Conservation (phyloP, 2,329 filamentous ascomycete species). For the Xylariaceae sp. region DNA sequence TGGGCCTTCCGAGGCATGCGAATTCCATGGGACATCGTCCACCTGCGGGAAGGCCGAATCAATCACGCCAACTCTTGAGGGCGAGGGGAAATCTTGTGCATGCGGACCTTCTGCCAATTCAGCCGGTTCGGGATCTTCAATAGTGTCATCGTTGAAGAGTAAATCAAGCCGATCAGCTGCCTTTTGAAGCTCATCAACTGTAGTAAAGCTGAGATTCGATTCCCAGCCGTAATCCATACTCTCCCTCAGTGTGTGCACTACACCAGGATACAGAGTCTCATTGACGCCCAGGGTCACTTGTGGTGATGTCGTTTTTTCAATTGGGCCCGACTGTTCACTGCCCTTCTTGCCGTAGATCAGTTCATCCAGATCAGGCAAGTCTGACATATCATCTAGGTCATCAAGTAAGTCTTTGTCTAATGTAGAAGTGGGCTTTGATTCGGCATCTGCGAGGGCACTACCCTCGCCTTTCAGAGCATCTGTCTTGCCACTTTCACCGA, state of each 20-base stretch:
- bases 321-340: neutral
- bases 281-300: slow-evolving; percentile 13
- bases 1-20: neutral
- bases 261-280: slow-evolving; percentile 29
- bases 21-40: neutral
- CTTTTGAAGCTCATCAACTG: slow-evolving; percentile 28
- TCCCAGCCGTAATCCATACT: slow-evolving; percentile 29
- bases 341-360: slow-evolving; percentile 11
- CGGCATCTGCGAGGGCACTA: neutral
- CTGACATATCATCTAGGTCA: slow-evolving; percentile 17
- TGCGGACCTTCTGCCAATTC: neutral
- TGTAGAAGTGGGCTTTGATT: neutral
- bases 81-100: too few relatives aligned
- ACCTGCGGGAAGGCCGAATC: neutral
- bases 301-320: neutral
- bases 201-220: slow-evolving; percentile 32
- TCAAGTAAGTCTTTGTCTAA: slow-evolving; percentile 1
- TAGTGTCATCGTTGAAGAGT: slow-evolving; percentile 6
- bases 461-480: neutral
- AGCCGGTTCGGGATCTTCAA: neutral
- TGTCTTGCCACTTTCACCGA: neutral
- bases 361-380: slow-evolving; percentile 26
- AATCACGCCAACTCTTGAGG: slow-evolving; percentile 5
- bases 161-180: slow-evolving; percentile 27
- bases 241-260: slow-evolving; percentile 26